Evolutionary conservation across 495 filamentous ascomycete genomes (phyloP), one percentile per base, ranked within the genome.

Genomic region (Pseudoneurospora amorphoporcata): DNA sequence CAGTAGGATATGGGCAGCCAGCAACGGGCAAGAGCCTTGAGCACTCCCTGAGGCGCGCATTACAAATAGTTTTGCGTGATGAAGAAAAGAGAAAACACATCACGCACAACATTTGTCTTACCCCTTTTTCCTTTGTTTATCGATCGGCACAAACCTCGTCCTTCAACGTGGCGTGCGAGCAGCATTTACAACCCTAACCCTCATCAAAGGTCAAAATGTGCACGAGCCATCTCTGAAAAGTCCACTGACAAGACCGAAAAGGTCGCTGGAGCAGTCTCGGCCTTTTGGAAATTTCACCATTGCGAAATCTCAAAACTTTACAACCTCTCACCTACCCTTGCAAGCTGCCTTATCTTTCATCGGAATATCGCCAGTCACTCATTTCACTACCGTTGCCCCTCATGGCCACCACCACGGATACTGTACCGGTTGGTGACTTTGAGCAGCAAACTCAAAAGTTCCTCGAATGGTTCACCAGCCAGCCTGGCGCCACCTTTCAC

Each of bases 401-500:
- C 53, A 65, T 65, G 53, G 29, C 29, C 53, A 35, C 53, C 53
- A 35, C 53, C 53, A 35, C 53, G 53, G 53, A 65, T 37, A 17
- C 53, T 29, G 53, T 65, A 65, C 29, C 53, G 14, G 29, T 16
- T 29, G 53, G 53, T 17, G 72, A 73, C 2, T 86, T 86, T 69
- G 74, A 79, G 16, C 73, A 73, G 16, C 76, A 73, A 16, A 81
- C 84, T 3, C 73, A 79, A 8, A 69, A 45, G 3, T 86, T 86
- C 73, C 68, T 85, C 19, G 58, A 76, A 16, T 86, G 84, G 84
- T 86, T 86, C 74, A 76, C 72, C 40, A 53, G 75, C 8, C 79
- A 81, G 70, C 84, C 82, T 0, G 84, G 84, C 5, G 81, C 84
- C 4, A 86, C 81, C 35, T 86, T 86, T 69, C 83, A 83, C 71